These are phyloP conservation scores for Cyclotella baltica DNA, from an alignment of 108 stramenopile genomes.

Conservation along the genomic window DNA sequence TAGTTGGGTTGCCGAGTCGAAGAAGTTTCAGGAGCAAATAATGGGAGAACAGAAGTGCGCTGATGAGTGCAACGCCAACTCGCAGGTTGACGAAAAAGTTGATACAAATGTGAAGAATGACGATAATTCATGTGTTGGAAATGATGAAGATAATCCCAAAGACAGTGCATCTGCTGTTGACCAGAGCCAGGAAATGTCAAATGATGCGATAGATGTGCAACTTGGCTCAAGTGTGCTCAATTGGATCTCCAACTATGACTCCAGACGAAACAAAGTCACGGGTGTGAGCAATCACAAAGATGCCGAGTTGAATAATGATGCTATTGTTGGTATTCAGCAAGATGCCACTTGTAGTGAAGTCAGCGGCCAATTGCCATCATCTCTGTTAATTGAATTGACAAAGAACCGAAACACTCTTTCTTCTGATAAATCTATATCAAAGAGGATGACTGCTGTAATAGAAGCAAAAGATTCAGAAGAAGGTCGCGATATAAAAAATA, in stretches of 20 bases:
- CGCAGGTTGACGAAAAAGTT: neutral
- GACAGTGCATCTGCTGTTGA: neutral
- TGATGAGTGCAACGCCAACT: neutral
- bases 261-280: neutral
- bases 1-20: slow-evolving; percentile 23
- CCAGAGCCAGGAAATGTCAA: neutral
- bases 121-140: neutral
- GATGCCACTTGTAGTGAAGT: no score
- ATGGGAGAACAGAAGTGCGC: neutral
- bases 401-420: no score
- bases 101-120: neutral
- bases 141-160: neutral
- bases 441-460: no score
- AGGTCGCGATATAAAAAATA: no score
- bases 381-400: no score
- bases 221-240: slow-evolving; percentile 19
- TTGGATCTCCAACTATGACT: slow-evolving; percentile 23
- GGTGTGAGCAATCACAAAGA: no score
- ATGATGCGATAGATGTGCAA: neutral
- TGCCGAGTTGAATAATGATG: neutral
- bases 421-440: no score
- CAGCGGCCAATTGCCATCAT: no score
- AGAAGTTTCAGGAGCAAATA: neutral
- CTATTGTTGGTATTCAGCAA: neutral
- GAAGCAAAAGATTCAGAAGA: no score